Conservation (phyloP, 2,329 filamentous ascomycete species). For the Ophiognomonia clavigignenti-juglandacearum region DNA sequence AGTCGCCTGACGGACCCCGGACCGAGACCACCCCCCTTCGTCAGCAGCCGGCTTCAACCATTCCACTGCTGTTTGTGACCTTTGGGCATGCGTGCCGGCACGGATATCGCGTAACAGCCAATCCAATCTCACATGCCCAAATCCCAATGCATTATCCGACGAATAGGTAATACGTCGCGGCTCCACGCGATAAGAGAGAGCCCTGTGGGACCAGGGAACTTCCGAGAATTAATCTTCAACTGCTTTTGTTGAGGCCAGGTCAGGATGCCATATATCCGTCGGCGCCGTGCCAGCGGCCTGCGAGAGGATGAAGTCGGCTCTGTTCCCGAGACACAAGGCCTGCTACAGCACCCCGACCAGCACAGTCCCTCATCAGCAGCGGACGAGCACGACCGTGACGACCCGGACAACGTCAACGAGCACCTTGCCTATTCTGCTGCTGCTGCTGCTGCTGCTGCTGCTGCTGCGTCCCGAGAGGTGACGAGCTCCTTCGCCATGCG, state of each 20-base stretch:
- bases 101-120: no score
- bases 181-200: background rate
- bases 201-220: no score
- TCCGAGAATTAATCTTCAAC: background rate
- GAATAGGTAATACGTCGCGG: no score
- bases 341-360: background rate
- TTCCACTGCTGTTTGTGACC: no score
- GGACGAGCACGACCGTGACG: no score
- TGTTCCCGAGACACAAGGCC: constrained; percentile 2
- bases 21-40: background rate
- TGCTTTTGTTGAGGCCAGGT: no score
- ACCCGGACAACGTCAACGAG: background rate
- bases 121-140: no score
- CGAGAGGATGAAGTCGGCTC: background rate
- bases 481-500: background rate
- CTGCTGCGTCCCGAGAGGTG: background rate
- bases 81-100: no score
- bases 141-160: no score
- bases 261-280: constrained; percentile 6
- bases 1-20: background rate
- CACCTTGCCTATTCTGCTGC: background rate
- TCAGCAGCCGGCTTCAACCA: background rate
- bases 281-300: background rate
- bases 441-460: no score
- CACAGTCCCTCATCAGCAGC: no score